phyloP scores from a whole-genome alignment of 768 basidiomycete species.

The Dioszegia hungarica region DNA sequence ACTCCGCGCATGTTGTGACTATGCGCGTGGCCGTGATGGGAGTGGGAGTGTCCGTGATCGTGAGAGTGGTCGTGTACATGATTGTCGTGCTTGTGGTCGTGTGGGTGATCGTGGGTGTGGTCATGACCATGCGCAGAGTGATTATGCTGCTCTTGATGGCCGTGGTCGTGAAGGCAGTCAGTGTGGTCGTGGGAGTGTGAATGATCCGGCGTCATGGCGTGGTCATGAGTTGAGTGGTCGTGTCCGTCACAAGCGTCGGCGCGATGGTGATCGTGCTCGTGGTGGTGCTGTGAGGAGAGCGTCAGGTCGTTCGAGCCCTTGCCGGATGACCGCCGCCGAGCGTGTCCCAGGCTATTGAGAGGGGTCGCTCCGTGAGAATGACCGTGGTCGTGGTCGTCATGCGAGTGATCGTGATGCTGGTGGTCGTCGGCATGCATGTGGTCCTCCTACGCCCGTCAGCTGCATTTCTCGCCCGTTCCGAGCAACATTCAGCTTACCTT shows the following conservation, averaged over 20 bases:
- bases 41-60: conserved; percentile 18
- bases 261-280: not conserved
- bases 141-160: conserved; percentile 13
- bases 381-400: not conserved
- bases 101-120: conserved; percentile 45
- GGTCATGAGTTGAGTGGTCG: conserved; percentile 8
- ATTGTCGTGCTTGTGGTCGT: conserved; percentile 25
- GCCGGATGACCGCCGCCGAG: conserved; percentile 1
- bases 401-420: not conserved
- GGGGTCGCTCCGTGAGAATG: not conserved
- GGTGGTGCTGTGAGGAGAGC: not conserved
- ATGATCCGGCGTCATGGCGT: no score
- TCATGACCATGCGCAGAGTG: conserved; percentile 23
- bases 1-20: conserved; percentile 98
- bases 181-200: conserved; percentile 3
- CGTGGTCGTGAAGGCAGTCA: conserved; percentile 16
- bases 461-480: no score
- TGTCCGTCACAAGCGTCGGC: not conserved
- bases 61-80: conserved; percentile 31
- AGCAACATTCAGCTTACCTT: conserved; percentile 26
- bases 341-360: not conserved
- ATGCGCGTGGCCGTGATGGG: conserved; percentile 60
- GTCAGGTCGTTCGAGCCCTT: not conserved
- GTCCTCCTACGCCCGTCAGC: conserved; percentile 2
- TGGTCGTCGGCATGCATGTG: not conserved